Evolutionary conservation across 805 yeast species (phyloP), one percentile per base, ranked within the genome.

Genomic region (Kuraishia ogatae): DNA sequence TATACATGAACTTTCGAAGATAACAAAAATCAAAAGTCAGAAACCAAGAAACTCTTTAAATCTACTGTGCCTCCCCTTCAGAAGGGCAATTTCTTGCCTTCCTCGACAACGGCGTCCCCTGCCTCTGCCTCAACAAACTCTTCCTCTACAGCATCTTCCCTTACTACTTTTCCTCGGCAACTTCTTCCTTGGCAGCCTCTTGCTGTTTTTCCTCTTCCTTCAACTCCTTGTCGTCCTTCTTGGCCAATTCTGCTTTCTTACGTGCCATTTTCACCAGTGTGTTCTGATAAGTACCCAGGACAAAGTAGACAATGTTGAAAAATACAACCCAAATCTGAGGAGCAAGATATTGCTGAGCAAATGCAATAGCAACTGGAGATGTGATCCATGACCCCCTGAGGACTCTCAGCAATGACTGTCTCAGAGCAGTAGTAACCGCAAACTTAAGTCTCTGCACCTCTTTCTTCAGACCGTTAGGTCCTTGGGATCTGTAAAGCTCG

Each of bases 271-370:
- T 83, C 58, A 84, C 70, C 64, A 75, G 71, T 4, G 82, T 76
- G 62, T 84, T 84, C 60, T 84, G 86, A 55, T 75, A 74, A 1
- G 89, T 84, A 1, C 87, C 87, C 55, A 84, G 68, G 4, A 83
- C 63, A 59, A 83, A 83, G 61, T 78, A 83, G 22, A 83, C 79
- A 35, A 80, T 58, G 59, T 77, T 79, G 68, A 82, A 82, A 64
- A 83, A 84, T 2, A 81, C 81, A 11, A 81, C 83, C 90, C 90
- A 84, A 29, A 78, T 68, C 61, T 83, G 81, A 1, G 85, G 84
- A 8, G 75, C 71, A 13, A 84, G 60, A 58, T 74, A 81, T 53
- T 71, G 78, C 63, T 84, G 90, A 4, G 88, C 87, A 29, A 82
- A 56, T 1, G 77, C 60, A 62, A 83, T 67, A 4, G 83, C 76